phyloP scores from a whole-genome alignment of 164 flowering plant genomes.

The Cinnamomum micranthum region DNA sequence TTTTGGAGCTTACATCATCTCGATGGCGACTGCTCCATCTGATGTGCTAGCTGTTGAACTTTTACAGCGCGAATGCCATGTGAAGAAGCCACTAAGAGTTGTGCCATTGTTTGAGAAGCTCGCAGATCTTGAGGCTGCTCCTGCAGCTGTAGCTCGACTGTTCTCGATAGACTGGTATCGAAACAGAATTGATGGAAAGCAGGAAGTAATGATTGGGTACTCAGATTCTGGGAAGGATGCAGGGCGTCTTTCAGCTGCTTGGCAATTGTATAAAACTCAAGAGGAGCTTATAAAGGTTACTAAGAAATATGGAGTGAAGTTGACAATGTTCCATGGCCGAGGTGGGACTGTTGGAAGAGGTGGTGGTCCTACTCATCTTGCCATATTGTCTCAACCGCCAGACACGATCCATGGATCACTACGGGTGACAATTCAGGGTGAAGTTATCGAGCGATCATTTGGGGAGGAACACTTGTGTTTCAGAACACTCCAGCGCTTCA shows the following conservation, averaged over 20 bases:
- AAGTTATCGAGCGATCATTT: conserved; percentile 96
- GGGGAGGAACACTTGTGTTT: conserved; percentile 99
- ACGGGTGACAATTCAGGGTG: conserved; percentile 97
- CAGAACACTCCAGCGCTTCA: conserved; percentile 91
- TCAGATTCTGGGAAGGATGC: conserved; percentile 99
- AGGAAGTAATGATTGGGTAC: conserved; percentile 99
- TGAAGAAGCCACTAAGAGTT: conserved; percentile 79
- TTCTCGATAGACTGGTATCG: conserved; percentile 95
- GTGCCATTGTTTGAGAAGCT: conserved; percentile 97
- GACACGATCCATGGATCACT: conserved; percentile 94
- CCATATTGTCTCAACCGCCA: conserved; percentile 98
- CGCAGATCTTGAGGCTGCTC: conserved; percentile 92
- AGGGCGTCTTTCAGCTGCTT: conserved; percentile 93
- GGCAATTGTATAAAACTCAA: conserved; percentile 95
- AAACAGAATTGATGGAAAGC: conserved; percentile 86
- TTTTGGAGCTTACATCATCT: conserved; percentile 97
- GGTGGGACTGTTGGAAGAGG: conserved; percentile 99
- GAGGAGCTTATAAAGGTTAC: conserved; percentile 96
- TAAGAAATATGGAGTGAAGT: conserved; percentile 79
- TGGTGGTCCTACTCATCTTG: conserved; percentile 99
- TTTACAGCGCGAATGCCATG: conserved; percentile 89
- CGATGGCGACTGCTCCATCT: conserved; percentile 97
- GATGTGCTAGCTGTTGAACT: conserved; percentile 98
- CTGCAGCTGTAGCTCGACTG: conserved; percentile 87
- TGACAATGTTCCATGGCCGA: conserved; percentile 98